Percentiles rank a stretch among this genome's conserved stretches.
Conservation (phyloP, 441 rosid genomes). For the Metrosideros polymorpha region DNA sequence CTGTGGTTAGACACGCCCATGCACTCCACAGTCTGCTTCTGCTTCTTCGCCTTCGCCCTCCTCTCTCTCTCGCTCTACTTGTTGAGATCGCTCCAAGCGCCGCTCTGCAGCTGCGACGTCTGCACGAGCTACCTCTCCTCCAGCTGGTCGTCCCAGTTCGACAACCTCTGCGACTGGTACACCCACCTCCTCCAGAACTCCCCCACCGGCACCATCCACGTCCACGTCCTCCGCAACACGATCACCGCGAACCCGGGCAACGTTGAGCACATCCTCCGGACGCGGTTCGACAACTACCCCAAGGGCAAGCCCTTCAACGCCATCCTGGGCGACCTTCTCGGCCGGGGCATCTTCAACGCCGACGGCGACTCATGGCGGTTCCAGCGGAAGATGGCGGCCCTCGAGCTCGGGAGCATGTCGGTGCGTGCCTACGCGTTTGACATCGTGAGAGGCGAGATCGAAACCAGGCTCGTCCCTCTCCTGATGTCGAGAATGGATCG, state of each 20-base stretch:
- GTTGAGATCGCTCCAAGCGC: not conserved
- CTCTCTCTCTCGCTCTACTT: not conserved
- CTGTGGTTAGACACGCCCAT: not conserved
- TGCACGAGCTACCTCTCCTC: slow-evolving; percentile 4
- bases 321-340: not conserved
- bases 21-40: not conserved
- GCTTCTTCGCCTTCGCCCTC: slow-evolving; percentile 1
- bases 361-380: not conserved
- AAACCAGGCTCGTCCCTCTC: not conserved
- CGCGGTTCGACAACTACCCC: slow-evolving; percentile 6
- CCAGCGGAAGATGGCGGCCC: not conserved
- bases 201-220: slow-evolving; percentile 3
- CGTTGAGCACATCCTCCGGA: slow-evolving; percentile 3
- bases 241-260: slow-evolving; percentile 8
- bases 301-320: not conserved
- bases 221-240: slow-evolving; percentile 11
- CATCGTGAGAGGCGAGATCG: not conserved
- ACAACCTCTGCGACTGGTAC: slow-evolving; percentile 9
- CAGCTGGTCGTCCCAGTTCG: slow-evolving; percentile 1
- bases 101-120: slow-evolving; percentile 4
- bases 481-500: not conserved
- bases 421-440: not conserved
- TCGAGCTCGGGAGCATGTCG: not conserved
- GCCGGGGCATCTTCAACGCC: not conserved
- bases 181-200: slow-evolving; percentile 8